Percentiles rank a stretch among this genome's conserved stretches.
Evolutionary conservation across 208 protist species (phyloP).

Genomic region (Lotmaria passim): DNA sequence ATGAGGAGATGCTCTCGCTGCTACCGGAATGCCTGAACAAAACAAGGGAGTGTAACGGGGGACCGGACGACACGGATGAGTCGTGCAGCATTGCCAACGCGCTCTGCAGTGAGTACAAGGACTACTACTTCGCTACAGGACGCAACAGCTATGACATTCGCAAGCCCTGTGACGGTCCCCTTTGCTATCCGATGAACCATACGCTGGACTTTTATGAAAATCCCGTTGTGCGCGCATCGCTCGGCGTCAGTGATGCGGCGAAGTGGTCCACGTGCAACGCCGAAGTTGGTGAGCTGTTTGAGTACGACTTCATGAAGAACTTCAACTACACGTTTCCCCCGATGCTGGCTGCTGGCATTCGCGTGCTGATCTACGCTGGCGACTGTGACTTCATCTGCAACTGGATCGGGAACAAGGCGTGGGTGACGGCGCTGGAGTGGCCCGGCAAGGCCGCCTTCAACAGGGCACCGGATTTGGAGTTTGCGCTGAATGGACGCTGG

Average conservation of each 20-base stretch:
- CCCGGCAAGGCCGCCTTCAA: conserved; percentile 61
- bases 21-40: conserved; percentile 54
- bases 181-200: conserved; percentile 7
- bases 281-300: conserved; percentile 54
- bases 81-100: conserved; percentile 21
- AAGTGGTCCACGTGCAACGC: conserved; percentile 54
- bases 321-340: conserved; percentile 71
- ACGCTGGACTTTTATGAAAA: background rate
- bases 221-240: background rate
- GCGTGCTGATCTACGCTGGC: conserved; percentile 91
- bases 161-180: conserved; percentile 46
- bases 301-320: conserved; percentile 63
- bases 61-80: conserved; percentile 4
- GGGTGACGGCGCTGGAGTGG: conserved; percentile 82
- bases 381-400: conserved; percentile 94
- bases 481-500: conserved; percentile 28
- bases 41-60: conserved; percentile 25
- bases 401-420: conserved; percentile 90
- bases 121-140: conserved; percentile 31
- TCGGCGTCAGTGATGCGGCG: background rate
- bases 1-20: conserved; percentile 45
- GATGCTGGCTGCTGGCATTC: conserved; percentile 64
- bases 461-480: conserved; percentile 45
- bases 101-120: conserved; percentile 21
- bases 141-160: conserved; percentile 79